Base-by-base conservation (phyloP, 2,329 filamentous ascomycete species). In the Colletotrichum sp. region DNA sequence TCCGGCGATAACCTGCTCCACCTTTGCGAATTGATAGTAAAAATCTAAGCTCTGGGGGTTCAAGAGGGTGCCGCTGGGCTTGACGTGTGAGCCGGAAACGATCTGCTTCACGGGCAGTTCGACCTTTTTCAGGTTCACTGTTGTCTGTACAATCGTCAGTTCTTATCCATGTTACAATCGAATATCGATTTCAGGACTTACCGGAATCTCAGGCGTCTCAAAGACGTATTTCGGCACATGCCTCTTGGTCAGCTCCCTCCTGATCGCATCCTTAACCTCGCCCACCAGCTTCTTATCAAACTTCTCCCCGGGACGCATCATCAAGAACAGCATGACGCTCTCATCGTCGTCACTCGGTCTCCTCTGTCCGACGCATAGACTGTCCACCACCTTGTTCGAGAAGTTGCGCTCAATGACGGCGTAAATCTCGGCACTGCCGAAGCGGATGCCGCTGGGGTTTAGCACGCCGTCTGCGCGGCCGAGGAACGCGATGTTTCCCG, bases 21-120 rank as follows among this genome's bases (percentile, higher is more conserved):
- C 90, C 81, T 92, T 91, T 7, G 92, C 93, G 84, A 96, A 97
- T 81, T 92, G 92, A 79, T 97, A 96, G 81, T 95, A 97, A 81
- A 90, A 96, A 36, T 95, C 89, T 74, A 97, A 84, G 78, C 93
- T 94, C 80, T 93, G 85, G 0, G 95, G 95, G 80, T 98, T 97
- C 69, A 94, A 84, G 80, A 97, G 84, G 6, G 95, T 96, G 2
- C 94, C 94, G 65, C 93, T 95, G 0, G 94, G 91, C 84, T 94
- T 95, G 81, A 97, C 91, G 28, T 86, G 90, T 79, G 92, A 92
- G 0, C 95, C 95, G 0, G 91, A 95, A 1, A 97, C 93, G 77
- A 97, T 97, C 81, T 95, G 93, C 85, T 97, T 97, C 34, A 97
- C 93, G 0, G 95, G 95, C 68, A 97, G 80, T 83, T 97, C 95